Conservation (phyloP, 192 early-diverging fungal genomes). For the Podila epigama region DNA sequence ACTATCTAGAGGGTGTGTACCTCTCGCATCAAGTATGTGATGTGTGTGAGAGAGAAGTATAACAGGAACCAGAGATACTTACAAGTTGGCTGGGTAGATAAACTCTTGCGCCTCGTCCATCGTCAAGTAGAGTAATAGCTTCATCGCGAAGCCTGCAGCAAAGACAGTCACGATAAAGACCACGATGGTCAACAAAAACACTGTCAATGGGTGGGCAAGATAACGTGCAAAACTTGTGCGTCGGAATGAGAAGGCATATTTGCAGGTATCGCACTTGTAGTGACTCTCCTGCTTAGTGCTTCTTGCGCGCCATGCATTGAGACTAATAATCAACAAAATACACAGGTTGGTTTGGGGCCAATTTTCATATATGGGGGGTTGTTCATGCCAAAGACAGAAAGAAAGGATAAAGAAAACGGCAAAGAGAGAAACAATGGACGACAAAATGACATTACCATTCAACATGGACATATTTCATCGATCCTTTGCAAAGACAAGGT, state of each 20-base stretch:
- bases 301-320: slow-evolving; percentile 62
- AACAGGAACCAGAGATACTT: slow-evolving; percentile 21
- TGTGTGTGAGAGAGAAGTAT: background rate
- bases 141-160: slow-evolving; percentile 40
- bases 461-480: slow-evolving; percentile 61
- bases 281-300: slow-evolving; percentile 61
- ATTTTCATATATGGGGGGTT: too few species aligned
- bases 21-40: too few species aligned
- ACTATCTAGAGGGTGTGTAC: too few species aligned
- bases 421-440: background rate
- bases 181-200: slow-evolving; percentile 43
- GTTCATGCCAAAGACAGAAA: background rate
- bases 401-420: background rate
- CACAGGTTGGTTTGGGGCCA: too few species aligned
- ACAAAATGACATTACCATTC: slow-evolving; percentile 45
- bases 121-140: slow-evolving; percentile 26
- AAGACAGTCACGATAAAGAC: slow-evolving; percentile 26
- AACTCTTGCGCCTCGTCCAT: slow-evolving; percentile 35
- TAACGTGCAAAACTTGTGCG: slow-evolving; percentile 58
- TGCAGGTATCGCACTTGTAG: slow-evolving; percentile 68
- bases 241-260: slow-evolving; percentile 61
- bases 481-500: slow-evolving; percentile 67
- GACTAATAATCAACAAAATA: background rate
- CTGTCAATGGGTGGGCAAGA: slow-evolving; percentile 55
- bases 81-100: slow-evolving; percentile 29